Conservation (phyloP, 352 stramenopile species). For the Aphanomyces astaci region DNA sequence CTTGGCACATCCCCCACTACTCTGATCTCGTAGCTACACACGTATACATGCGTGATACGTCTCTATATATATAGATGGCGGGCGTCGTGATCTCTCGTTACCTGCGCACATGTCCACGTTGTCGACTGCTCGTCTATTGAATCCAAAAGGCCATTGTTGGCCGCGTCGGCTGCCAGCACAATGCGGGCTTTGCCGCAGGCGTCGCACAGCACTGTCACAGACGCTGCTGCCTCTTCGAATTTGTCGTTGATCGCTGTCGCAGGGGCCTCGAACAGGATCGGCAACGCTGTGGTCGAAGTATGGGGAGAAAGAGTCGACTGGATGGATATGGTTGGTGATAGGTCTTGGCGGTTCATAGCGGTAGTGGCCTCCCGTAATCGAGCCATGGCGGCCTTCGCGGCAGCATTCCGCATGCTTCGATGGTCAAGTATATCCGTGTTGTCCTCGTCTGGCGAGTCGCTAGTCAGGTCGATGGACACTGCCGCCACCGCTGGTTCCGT, state of each 20-base stretch:
- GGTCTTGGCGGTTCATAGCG: no score
- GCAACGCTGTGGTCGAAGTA: conserved; percentile 28
- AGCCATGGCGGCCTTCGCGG: conserved; percentile 44
- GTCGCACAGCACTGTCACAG: conserved; percentile 73
- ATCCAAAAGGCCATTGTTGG: conserved; percentile 27
- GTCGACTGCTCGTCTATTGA: conserved; percentile 4
- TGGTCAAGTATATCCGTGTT: not conserved
- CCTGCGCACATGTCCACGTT: conserved; percentile 59
- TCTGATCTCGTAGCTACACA: conserved; percentile 33
- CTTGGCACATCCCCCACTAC: conserved; percentile 36
- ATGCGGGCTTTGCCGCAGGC: conserved; percentile 73
- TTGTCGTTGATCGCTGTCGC: conserved; percentile 25
- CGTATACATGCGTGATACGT: not conserved
- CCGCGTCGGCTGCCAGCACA: conserved; percentile 40
- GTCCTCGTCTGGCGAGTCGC: conserved; percentile 5
- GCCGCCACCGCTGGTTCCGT: not conserved
- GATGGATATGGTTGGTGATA: no score
- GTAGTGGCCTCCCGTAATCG: conserved; percentile 26
- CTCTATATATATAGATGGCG: not conserved
- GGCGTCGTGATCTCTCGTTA: not conserved
- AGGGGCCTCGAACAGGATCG: conserved; percentile 25
- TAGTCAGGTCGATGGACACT: conserved; percentile 54
- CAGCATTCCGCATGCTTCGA: conserved; percentile 32
- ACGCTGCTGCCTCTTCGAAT: conserved; percentile 47
- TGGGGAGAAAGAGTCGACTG: no score